A percentile compares a stretch with the other conserved stretches of the same genome.
Conservation (phyloP, 2,329 filamentous ascomycete species). For the Pyrenochaeta sp. region DNA sequence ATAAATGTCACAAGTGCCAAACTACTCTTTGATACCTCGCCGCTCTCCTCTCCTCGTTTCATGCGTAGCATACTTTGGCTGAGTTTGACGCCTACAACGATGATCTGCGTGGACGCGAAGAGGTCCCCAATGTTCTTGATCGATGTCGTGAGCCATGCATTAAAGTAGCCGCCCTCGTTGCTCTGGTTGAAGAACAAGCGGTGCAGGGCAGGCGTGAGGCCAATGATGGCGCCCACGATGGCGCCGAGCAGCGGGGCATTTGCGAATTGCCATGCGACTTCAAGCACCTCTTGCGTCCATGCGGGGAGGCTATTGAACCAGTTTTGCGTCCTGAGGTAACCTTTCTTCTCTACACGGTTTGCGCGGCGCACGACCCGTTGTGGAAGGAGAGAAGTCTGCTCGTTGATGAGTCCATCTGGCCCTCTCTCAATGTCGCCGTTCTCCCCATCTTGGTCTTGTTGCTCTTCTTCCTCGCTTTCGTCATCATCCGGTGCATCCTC, state of each 20-base stretch:
- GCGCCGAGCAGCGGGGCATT: constrained; percentile 71
- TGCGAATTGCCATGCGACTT: constrained; percentile 61
- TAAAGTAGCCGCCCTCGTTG: constrained; percentile 69
- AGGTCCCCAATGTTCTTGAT: constrained; percentile 69
- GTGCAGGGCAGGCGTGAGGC: constrained; percentile 67
- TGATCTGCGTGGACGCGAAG: constrained; percentile 71
- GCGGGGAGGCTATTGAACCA: constrained; percentile 48
- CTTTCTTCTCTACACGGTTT: constrained; percentile 40
- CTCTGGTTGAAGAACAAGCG: constrained; percentile 67
- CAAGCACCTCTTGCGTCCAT: constrained; percentile 51
- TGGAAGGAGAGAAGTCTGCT: constrained; percentile 63
- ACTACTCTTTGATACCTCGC: constrained; percentile 58
- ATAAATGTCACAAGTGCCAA: constrained; percentile 63
- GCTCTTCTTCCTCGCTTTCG: constrained; percentile 18
- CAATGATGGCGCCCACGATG: constrained; percentile 65
- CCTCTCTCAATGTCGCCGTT: constrained; percentile 33
- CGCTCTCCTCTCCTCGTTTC: constrained; percentile 53
- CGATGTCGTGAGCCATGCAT: constrained; percentile 70
- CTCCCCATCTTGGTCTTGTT: constrained; percentile 34
- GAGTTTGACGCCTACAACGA: constrained; percentile 73
- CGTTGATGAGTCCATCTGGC: constrained; percentile 45
- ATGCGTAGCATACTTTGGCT: constrained; percentile 61
- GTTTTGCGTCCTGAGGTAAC: constrained; percentile 45
- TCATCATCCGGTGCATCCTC: constrained; percentile 53
- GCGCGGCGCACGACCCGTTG: constrained; percentile 40